These are phyloP conservation scores for Podochytrium sp. DNA, from an alignment of 192 early-diverging fungal species.

Conservation along the genomic window DNA sequence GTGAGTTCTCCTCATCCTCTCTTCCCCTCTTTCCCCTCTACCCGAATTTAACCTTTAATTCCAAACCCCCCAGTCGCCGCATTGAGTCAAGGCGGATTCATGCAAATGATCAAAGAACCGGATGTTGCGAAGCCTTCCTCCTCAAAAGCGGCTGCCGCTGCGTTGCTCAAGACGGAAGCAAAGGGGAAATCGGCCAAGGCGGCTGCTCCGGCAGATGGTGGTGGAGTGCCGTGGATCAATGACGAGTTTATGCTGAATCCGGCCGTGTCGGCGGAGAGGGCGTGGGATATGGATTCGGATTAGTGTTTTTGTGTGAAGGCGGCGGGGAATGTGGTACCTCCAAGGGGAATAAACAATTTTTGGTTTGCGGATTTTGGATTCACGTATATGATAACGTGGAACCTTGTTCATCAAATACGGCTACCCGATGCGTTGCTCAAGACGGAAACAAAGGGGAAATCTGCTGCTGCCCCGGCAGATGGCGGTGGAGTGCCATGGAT, in stretches of 20 bases:
- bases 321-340: no score
- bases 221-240: constrained; percentile 21
- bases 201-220: not conserved
- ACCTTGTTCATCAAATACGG: not conserved
- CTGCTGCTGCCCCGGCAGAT: not conserved
- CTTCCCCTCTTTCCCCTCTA: not conserved
- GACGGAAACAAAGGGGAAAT: not conserved
- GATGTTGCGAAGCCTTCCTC: no score
- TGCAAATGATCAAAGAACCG: constrained; percentile 30
- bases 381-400: no score
- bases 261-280: not conserved
- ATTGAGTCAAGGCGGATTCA: constrained; percentile 12
- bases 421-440: not conserved
- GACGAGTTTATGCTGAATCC: constrained; percentile 20
- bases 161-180: not conserved
- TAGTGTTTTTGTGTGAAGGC: no score
- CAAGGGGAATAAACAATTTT: no score
- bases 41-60: not conserved
- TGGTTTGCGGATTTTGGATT: no score
- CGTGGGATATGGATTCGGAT: constrained; percentile 23
- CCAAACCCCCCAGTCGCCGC: not conserved
- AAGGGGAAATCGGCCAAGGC: not conserved
- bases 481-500: constrained; percentile 23
- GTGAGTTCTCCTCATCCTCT: not conserved
- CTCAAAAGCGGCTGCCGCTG: not conserved